Percentiles rank a stretch among this genome's conserved stretches.
Conservation (phyloP, 345 rosid species). For the Limnanthes douglasii region DNA sequence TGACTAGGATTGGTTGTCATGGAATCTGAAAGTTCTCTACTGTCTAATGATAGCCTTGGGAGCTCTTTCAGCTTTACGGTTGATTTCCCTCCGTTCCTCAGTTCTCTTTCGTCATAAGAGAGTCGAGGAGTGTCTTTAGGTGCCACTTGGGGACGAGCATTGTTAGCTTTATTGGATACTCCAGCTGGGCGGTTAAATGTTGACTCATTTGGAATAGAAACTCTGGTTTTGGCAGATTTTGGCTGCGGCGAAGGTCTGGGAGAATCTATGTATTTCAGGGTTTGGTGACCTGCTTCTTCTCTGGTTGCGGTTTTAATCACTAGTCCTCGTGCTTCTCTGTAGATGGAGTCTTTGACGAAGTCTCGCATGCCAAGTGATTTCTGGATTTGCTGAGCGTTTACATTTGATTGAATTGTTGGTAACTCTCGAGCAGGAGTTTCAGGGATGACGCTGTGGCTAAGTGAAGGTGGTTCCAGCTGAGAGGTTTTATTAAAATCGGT, state of each 20-base stretch:
- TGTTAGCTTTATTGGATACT: slow-evolving; percentile 22
- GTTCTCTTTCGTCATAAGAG: slow-evolving; percentile 78
- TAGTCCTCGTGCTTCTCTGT: slow-evolving; percentile 52
- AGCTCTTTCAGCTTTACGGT: slow-evolving; percentile 51
- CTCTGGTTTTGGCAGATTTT: slow-evolving; percentile 27
- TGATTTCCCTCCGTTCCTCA: slow-evolving; percentile 34
- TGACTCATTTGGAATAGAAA: slow-evolving; percentile 27
- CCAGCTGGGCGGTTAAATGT: slow-evolving; percentile 20
- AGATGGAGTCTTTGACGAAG: slow-evolving; percentile 40
- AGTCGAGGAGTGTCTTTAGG: slow-evolving; percentile 54
- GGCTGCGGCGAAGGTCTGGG: too few species aligned
- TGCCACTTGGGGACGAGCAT: slow-evolving; percentile 15
- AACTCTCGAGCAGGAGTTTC: slow-evolving; percentile 11
- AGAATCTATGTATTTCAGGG: too few species aligned
- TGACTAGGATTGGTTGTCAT: too few species aligned
- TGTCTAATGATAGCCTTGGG: slow-evolving; percentile 84
- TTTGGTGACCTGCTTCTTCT: slow-evolving; percentile 48
- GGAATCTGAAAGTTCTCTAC: slow-evolving; percentile 41
- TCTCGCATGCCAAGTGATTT: slow-evolving; percentile 34
- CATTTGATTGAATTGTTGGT: too few species aligned
- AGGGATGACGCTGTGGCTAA: slow-evolving; percentile 14
- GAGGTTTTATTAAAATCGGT: slow-evolving; percentile 35
- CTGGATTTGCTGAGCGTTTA: slow-evolving; percentile 13
- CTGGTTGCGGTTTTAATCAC: too few species aligned
- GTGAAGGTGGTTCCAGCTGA: slow-evolving; percentile 26